Percentiles rank a stretch among this genome's conserved stretches.
Conservation (phyloP, 192 early-diverging fungal species). For the Dissophora ornata region DNA sequence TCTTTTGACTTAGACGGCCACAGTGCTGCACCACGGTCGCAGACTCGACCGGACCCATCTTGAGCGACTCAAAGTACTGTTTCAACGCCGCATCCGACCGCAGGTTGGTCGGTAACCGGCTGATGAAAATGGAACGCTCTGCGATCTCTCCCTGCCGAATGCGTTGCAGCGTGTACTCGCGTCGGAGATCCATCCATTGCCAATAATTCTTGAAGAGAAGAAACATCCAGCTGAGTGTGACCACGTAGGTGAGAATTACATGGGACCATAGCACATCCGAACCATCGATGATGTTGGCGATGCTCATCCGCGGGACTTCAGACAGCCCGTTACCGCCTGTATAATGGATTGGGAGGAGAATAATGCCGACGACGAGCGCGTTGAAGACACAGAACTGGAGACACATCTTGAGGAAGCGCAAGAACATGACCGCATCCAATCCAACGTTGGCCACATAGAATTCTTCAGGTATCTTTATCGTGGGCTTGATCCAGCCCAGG, state of each 20-base stretch:
- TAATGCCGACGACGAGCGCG: slow-evolving; percentile 53
- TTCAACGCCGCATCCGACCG: slow-evolving; percentile 62
- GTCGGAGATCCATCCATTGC: slow-evolving; percentile 64
- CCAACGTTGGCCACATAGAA: slow-evolving; percentile 67
- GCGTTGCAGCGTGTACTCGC: slow-evolving; percentile 53
- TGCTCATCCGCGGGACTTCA: slow-evolving; percentile 49
- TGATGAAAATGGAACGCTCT: slow-evolving; percentile 65
- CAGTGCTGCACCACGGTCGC: slow-evolving; percentile 64
- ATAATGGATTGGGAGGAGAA: slow-evolving; percentile 66
- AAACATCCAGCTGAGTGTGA: slow-evolving; percentile 64
- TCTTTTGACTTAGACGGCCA: slow-evolving; percentile 56
- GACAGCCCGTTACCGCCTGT: background rate
- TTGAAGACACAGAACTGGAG: slow-evolving; percentile 62
- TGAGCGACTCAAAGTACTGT: slow-evolving; percentile 64
- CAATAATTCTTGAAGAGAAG: slow-evolving; percentile 67
- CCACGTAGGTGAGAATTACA: slow-evolving; percentile 58
- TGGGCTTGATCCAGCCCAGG: slow-evolving; percentile 61
- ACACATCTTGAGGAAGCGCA: slow-evolving; percentile 71
- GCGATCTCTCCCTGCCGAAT: slow-evolving; percentile 54
- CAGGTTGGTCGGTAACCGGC: slow-evolving; percentile 60
- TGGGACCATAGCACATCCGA: slow-evolving; percentile 64
- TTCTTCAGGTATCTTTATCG: slow-evolving; percentile 58
- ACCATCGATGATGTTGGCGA: slow-evolving; percentile 57
- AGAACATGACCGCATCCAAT: slow-evolving; percentile 71
- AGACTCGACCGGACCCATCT: slow-evolving; percentile 65